Evolutionary conservation across 768 basidiomycete genomes (phyloP).

Genomic region (Psilocybe azurescens): DNA sequence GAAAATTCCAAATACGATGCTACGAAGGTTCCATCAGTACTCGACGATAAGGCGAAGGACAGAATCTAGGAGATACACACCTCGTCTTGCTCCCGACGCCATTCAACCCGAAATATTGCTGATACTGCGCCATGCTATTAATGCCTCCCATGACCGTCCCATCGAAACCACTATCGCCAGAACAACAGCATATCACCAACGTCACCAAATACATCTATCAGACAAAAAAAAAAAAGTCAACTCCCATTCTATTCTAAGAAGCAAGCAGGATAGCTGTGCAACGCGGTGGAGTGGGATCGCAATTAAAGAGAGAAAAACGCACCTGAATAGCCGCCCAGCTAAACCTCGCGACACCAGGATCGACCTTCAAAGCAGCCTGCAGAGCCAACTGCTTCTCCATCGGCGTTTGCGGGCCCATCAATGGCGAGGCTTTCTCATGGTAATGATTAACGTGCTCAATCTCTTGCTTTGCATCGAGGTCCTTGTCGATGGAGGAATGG

Average conservation of each 20-base stretch:
- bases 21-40: constrained; percentile 15
- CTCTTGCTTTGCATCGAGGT: background rate
- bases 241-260: background rate
- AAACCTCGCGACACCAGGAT: constrained; percentile 45
- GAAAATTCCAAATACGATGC: constrained; percentile 60
- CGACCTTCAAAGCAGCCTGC: constrained; percentile 42
- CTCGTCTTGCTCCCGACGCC: constrained; percentile 49
- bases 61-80: constrained; percentile 22
- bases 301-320: background rate
- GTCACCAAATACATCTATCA: constrained; percentile 51
- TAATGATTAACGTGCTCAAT: background rate
- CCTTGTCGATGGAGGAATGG: background rate
- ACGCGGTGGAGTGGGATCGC: background rate
- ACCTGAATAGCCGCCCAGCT: constrained; percentile 45
- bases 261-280: background rate
- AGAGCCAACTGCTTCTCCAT: constrained; percentile 45
- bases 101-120: constrained; percentile 49
- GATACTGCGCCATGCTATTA: constrained; percentile 55
- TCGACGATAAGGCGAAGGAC: background rate
- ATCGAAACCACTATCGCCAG: constrained; percentile 59
- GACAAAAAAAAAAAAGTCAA: background rate
- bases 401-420: constrained; percentile 33
- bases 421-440: background rate
- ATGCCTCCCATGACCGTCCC: constrained; percentile 62
- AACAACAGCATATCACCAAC: constrained; percentile 52